Evolutionary conservation across 768 basidiomycete genomes (phyloP).

Genomic region (Boletus rufocinnamomeus): DNA sequence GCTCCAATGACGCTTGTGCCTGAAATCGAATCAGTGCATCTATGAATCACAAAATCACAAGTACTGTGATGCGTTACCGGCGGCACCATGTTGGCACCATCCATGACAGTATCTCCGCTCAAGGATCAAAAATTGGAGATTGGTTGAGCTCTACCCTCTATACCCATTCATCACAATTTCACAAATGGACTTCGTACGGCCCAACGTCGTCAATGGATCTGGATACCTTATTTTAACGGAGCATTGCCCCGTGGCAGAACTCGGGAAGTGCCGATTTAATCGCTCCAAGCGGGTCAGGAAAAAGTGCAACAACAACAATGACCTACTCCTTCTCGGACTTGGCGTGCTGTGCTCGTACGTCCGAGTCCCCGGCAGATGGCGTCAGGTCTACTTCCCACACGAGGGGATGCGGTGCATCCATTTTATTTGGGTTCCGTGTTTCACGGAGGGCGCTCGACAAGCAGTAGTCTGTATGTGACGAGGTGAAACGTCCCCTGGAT

Average conservation of each 20-base stretch:
- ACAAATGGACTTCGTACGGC: not conserved
- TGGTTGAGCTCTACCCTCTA: not conserved
- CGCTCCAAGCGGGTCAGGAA: too few species aligned
- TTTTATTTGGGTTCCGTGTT: too few species aligned
- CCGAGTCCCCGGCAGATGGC: not conserved
- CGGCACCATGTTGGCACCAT: not conserved
- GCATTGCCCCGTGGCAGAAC: not conserved
- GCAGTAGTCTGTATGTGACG: too few species aligned
- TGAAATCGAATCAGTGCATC: not conserved
- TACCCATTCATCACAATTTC: not conserved
- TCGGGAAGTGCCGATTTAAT: not conserved
- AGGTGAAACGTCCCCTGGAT: not conserved
- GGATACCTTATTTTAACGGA: not conserved
- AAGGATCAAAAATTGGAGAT: not conserved
- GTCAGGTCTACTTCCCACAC: too few species aligned
- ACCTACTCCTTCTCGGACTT: too few species aligned
- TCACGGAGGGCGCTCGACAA: not conserved
- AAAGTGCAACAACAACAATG: too few species aligned
- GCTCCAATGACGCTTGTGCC: not conserved
- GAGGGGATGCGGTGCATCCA: too few species aligned
- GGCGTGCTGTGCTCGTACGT: too few species aligned
- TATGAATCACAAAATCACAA: not conserved
- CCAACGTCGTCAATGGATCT: not conserved
- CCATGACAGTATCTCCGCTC: not conserved
- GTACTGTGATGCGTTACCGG: not conserved